These are phyloP conservation scores for Trametes maxima DNA, from an alignment of 768 basidiomycete species.

Conservation along the genomic window DNA sequence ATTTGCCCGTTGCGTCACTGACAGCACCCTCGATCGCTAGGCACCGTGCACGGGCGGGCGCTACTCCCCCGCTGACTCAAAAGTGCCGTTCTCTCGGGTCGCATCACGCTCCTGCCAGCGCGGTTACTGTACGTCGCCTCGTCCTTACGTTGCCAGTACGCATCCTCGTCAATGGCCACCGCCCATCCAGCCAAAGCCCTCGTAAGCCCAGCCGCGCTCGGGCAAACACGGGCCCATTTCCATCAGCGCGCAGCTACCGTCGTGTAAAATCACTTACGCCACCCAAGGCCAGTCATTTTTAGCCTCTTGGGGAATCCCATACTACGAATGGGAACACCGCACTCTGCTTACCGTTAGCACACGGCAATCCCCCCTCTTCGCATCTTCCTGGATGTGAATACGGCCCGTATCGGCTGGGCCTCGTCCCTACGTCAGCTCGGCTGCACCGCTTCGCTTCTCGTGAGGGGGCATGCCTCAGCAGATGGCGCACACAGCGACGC, in stretches of 20 bases:
- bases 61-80: conserved; percentile 4
- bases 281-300: neutral
- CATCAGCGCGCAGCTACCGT: neutral
- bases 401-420: too few relatives aligned
- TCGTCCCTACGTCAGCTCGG: too few relatives aligned
- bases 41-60: neutral
- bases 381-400: too few relatives aligned
- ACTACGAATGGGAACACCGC: neutral
- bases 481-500: neutral
- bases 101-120: neutral
- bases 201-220: neutral
- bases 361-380: too few relatives aligned
- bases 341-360: conserved; percentile 7
- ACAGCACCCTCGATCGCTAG: conserved; percentile 12
- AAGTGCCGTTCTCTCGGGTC: neutral
- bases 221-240: neutral
- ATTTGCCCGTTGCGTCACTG: conserved; percentile 4
- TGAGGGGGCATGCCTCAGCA: too few relatives aligned
- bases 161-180: neutral
- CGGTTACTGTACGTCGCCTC: neutral
- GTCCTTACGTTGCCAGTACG: neutral
- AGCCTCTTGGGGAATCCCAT: neutral
- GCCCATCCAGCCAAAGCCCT: neutral
- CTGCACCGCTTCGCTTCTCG: neutral
- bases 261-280: neutral